Evolutionary conservation across 208 protist genomes (phyloP).

Genomic region (Naegleria gruberi): DNA sequence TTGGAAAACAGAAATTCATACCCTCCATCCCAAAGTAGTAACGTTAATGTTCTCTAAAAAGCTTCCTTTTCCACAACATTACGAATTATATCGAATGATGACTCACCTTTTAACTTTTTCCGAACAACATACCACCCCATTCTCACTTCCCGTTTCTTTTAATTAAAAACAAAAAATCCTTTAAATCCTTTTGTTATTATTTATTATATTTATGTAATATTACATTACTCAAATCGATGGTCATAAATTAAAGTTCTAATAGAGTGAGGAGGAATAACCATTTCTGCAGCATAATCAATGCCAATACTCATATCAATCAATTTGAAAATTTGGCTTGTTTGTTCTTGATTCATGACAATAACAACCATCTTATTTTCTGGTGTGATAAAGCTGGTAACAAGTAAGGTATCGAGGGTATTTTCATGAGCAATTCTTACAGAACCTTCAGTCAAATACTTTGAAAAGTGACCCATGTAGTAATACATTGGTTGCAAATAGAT

Average conservation of each 20-base stretch:
- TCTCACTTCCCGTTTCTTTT: too few species aligned
- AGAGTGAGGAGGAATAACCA: background rate
- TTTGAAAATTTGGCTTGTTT: background rate
- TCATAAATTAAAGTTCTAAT: background rate
- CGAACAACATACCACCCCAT: too few species aligned
- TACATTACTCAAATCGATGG: too few species aligned
- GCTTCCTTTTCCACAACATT: too few species aligned
- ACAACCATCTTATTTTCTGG: background rate
- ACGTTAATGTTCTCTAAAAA: too few species aligned
- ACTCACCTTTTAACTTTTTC: too few species aligned
- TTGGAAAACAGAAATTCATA: background rate
- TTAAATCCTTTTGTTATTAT: too few species aligned
- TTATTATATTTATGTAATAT: too few species aligned
- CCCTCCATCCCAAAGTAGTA: too few species aligned
- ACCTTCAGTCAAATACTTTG: constrained; percentile 29
- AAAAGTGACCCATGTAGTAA: constrained; percentile 47
- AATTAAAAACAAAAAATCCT: too few species aligned
- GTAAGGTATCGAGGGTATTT: background rate
- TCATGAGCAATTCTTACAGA: constrained; percentile 11
- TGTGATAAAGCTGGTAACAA: background rate
- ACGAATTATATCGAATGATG: too few species aligned
- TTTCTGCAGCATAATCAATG: background rate
- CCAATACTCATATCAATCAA: background rate
- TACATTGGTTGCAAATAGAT: constrained; percentile 29
- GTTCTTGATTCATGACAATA: background rate